Percentiles rank a stretch among this genome's conserved stretches.
These are phyloP conservation scores for Starmerella apicola DNA, from an alignment of 805 yeast genomes.

Conservation along the genomic window DNA sequence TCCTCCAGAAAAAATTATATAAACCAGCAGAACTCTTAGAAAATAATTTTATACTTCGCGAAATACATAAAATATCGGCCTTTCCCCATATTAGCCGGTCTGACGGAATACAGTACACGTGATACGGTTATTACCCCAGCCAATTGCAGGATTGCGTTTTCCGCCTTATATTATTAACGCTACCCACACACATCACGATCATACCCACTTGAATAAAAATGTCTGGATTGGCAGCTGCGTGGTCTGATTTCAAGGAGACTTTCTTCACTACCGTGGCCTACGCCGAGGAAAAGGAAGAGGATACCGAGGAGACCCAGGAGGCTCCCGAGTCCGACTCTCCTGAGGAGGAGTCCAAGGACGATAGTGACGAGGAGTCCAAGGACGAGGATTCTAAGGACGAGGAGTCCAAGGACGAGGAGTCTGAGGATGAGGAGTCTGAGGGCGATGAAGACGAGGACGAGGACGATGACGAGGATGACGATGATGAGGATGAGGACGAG, in stretches of 20 bases:
- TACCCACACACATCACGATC: background rate
- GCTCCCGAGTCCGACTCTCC: constrained; percentile 5
- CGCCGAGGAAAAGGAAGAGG: constrained; percentile 44
- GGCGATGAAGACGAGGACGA: constrained; percentile 35
- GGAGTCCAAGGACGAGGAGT: constrained; percentile 11
- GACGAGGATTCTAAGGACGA: constrained; percentile 26
- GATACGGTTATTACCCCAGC: constrained; percentile 3
- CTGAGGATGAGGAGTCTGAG: constrained; percentile 25
- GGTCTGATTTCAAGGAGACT: constrained; percentile 67
- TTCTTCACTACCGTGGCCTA: constrained; percentile 66
- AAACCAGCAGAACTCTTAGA: too few relatives aligned
- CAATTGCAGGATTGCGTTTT: background rate
- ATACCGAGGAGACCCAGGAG: constrained; percentile 10
- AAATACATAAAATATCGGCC: too few relatives aligned
- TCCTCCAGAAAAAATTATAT: too few relatives aligned
- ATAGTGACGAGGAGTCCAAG: constrained; percentile 23
- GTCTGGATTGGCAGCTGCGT: constrained; percentile 28
- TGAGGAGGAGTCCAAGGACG: constrained; percentile 13
- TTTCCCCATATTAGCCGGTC: too few relatives aligned
- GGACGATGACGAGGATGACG: constrained; percentile 46
- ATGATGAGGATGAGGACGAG: constrained; percentile 59
- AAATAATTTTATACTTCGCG: too few relatives aligned
- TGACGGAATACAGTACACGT: too few relatives aligned
- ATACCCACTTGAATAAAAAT: constrained; percentile 4
- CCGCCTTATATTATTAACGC: constrained; percentile 14